Base-by-base conservation (phyloP, 306 rosid species). In the Malus sieversii region DNA sequence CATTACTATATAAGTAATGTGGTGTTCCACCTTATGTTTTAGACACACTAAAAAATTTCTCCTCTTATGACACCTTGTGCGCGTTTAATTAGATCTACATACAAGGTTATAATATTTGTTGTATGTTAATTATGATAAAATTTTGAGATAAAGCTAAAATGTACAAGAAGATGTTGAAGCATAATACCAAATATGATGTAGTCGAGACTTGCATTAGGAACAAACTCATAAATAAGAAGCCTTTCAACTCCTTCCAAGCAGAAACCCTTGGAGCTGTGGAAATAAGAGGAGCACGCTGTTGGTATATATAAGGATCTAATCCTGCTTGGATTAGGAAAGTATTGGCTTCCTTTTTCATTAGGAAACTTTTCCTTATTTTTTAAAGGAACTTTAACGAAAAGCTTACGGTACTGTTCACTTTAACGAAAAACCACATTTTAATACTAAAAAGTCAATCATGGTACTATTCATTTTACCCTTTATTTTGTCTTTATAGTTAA, bases 151-250 rank as follows among this genome's bases (percentile, higher is more conserved):
- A 58, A 22, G 20, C 20, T 48, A 58, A 25, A 58, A 22, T 9
- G 63, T 10, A 58, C 27, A 25, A 29, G 18, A 30, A 63, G 40
- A 63, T 18, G 4, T 35, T 33, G 70, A 10, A 35, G 45, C 27
- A 61, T 30, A 10, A 61, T 25, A 89, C 89, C 86, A 59, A 86
- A 86, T 22, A 86, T 5, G 27, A 78, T 55, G 16, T 81, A 16
- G 11, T 86, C 83, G 16, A 86, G 90, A 52, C 93, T 88, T 40
- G 57, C 73, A 45, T 86, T 86, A 0, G 79, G 82, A 58, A 81
- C 77, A 62, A 83, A 85, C 72, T 87, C 89, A 53, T 86, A 87
- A 7, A 87, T 13, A 15, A 85, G 78, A 60, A 23, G 51, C 68
- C 77, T 81, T 77, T 85, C 90, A 8, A 33, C 25, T 81, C 72